Evolutionary conservation across 1,284 basidiomycete genomes (phyloP).

Genomic region (Athelia psychrophila): DNA sequence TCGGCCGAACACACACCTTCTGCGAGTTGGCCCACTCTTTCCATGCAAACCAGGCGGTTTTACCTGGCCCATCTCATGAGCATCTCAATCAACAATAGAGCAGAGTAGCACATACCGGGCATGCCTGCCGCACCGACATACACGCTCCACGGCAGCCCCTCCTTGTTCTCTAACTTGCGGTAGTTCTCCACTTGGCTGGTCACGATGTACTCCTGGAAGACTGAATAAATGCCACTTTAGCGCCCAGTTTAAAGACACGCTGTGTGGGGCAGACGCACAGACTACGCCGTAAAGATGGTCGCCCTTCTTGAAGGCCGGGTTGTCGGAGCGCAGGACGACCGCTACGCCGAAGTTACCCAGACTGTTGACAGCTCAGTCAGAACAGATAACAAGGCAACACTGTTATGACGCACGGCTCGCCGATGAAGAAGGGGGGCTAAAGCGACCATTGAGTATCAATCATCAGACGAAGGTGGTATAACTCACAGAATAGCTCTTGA

Average conservation of each 20-base stretch:
- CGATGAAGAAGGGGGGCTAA: slow-evolving; percentile 28
- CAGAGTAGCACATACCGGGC: slow-evolving; percentile 24
- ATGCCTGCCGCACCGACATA: slow-evolving; percentile 50
- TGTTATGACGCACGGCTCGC: slow-evolving; percentile 36
- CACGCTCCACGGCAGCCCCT: slow-evolving; percentile 39
- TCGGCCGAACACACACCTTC: slow-evolving; percentile 16
- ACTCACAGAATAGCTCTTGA: slow-evolving; percentile 24
- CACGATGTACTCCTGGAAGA: slow-evolving; percentile 24
- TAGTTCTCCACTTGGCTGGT: slow-evolving; percentile 9
- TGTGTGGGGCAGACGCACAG: slow-evolving; percentile 22
- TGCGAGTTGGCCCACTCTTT: slow-evolving; percentile 30
- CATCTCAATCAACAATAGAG: too few relatives aligned
- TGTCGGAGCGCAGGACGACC: slow-evolving; percentile 42
- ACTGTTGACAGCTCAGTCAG: slow-evolving; percentile 13
- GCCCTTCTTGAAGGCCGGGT: slow-evolving; percentile 32
- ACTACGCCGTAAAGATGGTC: slow-evolving; percentile 39
- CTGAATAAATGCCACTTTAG: slow-evolving; percentile 22
- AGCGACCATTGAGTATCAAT: neutral
- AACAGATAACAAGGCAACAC: neutral
- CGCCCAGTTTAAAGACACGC: slow-evolving; percentile 5
- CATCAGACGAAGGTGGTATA: slow-evolving; percentile 3
- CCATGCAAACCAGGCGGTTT: slow-evolving; percentile 38
- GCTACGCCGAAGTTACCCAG: slow-evolving; percentile 35
- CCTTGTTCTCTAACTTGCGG: slow-evolving; percentile 27
- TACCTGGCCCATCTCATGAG: slow-evolving; percentile 17